phyloP scores from a whole-genome alignment of 225 moss, liverwort and hornwort species.

The Sphagnum tenellum region DNA sequence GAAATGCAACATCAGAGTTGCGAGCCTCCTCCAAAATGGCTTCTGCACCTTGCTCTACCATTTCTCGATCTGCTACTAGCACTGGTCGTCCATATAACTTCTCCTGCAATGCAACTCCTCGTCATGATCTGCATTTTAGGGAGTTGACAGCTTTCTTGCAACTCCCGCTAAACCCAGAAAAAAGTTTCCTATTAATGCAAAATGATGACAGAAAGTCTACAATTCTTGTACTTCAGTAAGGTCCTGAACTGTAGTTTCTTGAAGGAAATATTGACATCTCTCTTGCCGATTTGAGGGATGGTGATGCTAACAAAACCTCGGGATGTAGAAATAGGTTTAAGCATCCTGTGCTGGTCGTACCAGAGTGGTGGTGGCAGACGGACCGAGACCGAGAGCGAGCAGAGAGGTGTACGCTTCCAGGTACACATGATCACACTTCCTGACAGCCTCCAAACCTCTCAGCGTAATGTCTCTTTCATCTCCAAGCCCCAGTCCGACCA shows the following conservation, averaged over 20 bases:
- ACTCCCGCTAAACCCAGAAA: too few species aligned
- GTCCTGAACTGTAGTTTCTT: too few species aligned
- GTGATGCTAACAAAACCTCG: too few species aligned
- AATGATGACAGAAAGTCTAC: too few species aligned
- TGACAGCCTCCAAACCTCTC: conserved; percentile 74
- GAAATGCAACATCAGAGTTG: conserved; percentile 69
- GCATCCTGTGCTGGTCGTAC: conserved; percentile 21
- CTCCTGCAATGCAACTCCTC: conserved; percentile 36
- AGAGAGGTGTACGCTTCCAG: conserved; percentile 96
- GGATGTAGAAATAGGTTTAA: not conserved
- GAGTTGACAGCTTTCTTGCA: too few species aligned
- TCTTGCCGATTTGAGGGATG: too few species aligned
- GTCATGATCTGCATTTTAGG: not conserved
- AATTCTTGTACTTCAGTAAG: too few species aligned
- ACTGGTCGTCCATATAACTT: conserved; percentile 86
- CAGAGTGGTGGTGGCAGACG: conserved; percentile 66
- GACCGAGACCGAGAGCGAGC: conserved; percentile 73
- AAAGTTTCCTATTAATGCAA: too few species aligned
- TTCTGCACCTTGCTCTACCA: conserved; percentile 93
- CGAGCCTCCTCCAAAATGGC: conserved; percentile 79
- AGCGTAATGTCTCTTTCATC: conserved; percentile 95
- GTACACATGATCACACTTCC: conserved; percentile 74
- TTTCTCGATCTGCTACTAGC: conserved; percentile 81
- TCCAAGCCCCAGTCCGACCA: conserved; percentile 89
- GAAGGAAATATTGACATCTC: too few species aligned